Evolutionary conservation across 2,329 filamentous ascomycete species (phyloP).

Genomic region (Pezicula radicicola): DNA sequence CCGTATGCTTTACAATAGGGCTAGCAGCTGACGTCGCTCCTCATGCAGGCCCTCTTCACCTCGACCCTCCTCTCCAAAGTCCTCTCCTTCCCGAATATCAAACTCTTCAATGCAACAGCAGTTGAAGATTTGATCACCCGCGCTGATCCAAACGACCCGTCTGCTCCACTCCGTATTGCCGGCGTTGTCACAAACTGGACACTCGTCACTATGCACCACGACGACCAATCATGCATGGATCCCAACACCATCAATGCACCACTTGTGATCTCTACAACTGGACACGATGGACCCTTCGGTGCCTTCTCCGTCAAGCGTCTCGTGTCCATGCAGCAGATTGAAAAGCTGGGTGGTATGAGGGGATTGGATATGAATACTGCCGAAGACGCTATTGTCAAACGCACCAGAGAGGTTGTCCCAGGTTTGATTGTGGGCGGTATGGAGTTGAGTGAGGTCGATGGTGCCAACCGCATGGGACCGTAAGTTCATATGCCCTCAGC

Average conservation of each 20-base stretch:
- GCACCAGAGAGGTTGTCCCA: constrained; percentile 82
- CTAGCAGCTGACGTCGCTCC: neutral
- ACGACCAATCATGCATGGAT: constrained; percentile 94
- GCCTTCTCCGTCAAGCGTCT: constrained; percentile 90
- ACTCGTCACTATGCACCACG: constrained; percentile 80
- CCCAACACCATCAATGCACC: constrained; percentile 96
- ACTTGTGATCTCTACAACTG: constrained; percentile 83
- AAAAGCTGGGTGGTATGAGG: constrained; percentile 86
- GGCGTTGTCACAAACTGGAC: constrained; percentile 98
- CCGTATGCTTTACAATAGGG: neutral
- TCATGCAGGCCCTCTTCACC: constrained; percentile 69
- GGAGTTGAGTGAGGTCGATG: constrained; percentile 88
- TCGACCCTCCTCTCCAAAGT: constrained; percentile 83
- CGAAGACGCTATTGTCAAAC: constrained; percentile 91
- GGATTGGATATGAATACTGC: constrained; percentile 89
- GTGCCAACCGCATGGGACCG: constrained; percentile 81
- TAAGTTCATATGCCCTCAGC: constrained; percentile 1
- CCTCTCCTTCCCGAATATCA: constrained; percentile 82
- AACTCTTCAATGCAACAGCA: constrained; percentile 92
- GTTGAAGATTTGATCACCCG: constrained; percentile 93
- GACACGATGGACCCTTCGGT: constrained; percentile 87
- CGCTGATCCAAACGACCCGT: constrained; percentile 43
- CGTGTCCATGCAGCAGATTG: constrained; percentile 80
- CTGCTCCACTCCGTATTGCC: constrained; percentile 60
- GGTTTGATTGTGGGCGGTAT: constrained; percentile 92